Evolutionary conservation across 805 yeast genomes (phyloP).

Genomic region (Huiozyma naganishii): DNA sequence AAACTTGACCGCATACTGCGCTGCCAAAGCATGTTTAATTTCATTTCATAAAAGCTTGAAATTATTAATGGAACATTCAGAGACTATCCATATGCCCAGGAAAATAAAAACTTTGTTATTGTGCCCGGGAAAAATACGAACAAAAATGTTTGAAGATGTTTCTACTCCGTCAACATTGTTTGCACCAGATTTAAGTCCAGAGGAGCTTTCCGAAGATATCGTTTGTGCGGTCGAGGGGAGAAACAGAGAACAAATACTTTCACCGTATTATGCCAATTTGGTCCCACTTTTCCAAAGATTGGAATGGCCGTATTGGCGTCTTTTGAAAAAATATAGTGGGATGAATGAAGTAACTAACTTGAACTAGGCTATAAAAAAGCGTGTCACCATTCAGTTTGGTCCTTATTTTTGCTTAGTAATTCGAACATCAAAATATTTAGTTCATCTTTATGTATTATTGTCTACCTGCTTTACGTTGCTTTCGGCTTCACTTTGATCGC

Average conservation of each 20-base stretch:
- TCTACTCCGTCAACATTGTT: conserved; percentile 59
- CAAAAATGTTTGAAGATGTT: conserved; percentile 64
- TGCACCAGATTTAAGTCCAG: conserved; percentile 77
- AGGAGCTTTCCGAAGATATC: conserved; percentile 49
- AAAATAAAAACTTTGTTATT: conserved; percentile 58
- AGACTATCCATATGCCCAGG: background rate
- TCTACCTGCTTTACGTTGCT: too few relatives aligned
- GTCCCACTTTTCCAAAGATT: conserved; percentile 60
- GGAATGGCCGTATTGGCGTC: conserved; percentile 48
- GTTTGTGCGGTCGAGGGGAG: conserved; percentile 49
- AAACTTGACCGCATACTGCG: conserved; percentile 70
- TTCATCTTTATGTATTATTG: too few relatives aligned
- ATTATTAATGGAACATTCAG: conserved; percentile 37
- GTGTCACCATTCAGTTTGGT: background rate
- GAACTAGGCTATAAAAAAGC: conserved; percentile 1
- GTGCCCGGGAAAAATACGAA: conserved; percentile 80
- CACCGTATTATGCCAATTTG: conserved; percentile 69
- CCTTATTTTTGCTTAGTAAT: background rate
- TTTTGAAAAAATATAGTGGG: conserved; percentile 44
- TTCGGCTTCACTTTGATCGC: too few relatives aligned
- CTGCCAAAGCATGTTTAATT: conserved; percentile 78
- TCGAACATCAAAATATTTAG: too few relatives aligned
- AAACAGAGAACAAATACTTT: conserved; percentile 52
- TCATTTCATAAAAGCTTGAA: conserved; percentile 77
- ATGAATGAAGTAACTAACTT: conserved; percentile 38